A percentile compares a stretch with the other conserved stretches of the same genome.
phyloP scores from a whole-genome alignment of 768 basidiomycete species.

The Agrocybe pediades region DNA sequence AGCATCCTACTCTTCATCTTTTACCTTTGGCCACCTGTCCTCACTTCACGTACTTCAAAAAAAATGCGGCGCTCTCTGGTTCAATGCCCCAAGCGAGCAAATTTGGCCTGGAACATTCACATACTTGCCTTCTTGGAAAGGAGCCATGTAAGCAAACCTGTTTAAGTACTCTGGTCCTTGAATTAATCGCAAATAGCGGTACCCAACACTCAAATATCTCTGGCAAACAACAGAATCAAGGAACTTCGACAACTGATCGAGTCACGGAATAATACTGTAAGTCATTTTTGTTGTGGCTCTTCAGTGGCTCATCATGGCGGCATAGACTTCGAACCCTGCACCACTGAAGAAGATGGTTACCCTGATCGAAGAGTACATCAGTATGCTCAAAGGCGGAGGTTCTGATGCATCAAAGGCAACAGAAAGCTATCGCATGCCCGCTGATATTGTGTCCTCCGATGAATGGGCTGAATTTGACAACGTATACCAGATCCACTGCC shows the following conservation, averaged over 20 bases:
- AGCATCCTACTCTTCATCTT: slow-evolving; percentile 62
- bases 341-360: slow-evolving; percentile 47
- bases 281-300: not conserved
- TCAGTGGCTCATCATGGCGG: not conserved
- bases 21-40: slow-evolving; percentile 79
- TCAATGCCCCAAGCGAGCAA: slow-evolving; percentile 57
- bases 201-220: slow-evolving; percentile 61
- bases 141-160: slow-evolving; percentile 57
- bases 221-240: slow-evolving; percentile 56
- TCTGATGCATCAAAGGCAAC: slow-evolving; percentile 29
- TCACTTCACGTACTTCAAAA: slow-evolving; percentile 80
- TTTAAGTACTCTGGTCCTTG: slow-evolving; percentile 1
- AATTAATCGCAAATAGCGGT: slow-evolving; percentile 47
- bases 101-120: slow-evolving; percentile 86
- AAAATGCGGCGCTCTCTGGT: slow-evolving; percentile 43
- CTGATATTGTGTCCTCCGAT: slow-evolving; percentile 63
- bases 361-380: slow-evolving; percentile 62
- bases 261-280: slow-evolving; percentile 1
- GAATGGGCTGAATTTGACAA: slow-evolving; percentile 87
- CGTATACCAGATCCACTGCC: slow-evolving; percentile 89
- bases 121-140: slow-evolving; percentile 77
- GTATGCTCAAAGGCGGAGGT: slow-evolving; percentile 46
- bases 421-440: slow-evolving; percentile 64
- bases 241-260: slow-evolving; percentile 39
- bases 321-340: slow-evolving; percentile 11